Evolutionary conservation across 306 rosid species (phyloP).

Genomic region (Fragaria iinumae): DNA sequence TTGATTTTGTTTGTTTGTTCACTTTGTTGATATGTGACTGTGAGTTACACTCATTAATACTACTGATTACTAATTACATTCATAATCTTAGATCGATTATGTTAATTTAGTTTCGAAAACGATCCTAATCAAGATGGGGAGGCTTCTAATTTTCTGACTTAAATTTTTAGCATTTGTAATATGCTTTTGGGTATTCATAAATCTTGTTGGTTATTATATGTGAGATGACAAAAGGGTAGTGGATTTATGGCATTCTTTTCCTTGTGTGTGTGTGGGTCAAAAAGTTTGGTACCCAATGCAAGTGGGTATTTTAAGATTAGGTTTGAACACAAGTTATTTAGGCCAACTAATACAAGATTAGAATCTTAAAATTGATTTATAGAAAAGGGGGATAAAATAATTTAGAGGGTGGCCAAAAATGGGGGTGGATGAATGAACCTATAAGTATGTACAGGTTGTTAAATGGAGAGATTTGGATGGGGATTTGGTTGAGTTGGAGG

Average conservation of each 20-base stretch:
- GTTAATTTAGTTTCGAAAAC: not conserved
- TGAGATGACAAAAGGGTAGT: not conserved
- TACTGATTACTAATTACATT: constrained; percentile 26
- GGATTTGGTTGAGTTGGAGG: constrained; percentile 49
- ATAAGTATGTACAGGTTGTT: not conserved
- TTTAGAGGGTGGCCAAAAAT: not conserved
- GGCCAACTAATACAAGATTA: constrained; percentile 5
- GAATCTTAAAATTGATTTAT: not conserved
- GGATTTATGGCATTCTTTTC: not conserved
- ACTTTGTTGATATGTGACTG: constrained; percentile 38
- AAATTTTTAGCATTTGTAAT: not conserved
- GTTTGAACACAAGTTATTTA: not conserved
- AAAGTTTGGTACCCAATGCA: not conserved
- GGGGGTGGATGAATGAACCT: not conserved
- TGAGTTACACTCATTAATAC: constrained; percentile 20
- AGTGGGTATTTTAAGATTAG: not conserved
- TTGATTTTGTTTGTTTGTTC: constrained; percentile 42
- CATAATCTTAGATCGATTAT: not conserved
- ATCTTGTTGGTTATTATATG: not conserved
- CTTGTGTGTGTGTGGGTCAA: constrained; percentile 4
- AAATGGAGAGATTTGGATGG: constrained; percentile 18
- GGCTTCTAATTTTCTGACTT: not conserved
- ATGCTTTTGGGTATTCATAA: not conserved
- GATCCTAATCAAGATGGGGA: too few species aligned
- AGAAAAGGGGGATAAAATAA: not conserved